Evolutionary conservation across 2,329 filamentous ascomycete genomes (phyloP), one percentile per base, ranked within the genome.

Genomic region (Clarireedia paspali): DNA sequence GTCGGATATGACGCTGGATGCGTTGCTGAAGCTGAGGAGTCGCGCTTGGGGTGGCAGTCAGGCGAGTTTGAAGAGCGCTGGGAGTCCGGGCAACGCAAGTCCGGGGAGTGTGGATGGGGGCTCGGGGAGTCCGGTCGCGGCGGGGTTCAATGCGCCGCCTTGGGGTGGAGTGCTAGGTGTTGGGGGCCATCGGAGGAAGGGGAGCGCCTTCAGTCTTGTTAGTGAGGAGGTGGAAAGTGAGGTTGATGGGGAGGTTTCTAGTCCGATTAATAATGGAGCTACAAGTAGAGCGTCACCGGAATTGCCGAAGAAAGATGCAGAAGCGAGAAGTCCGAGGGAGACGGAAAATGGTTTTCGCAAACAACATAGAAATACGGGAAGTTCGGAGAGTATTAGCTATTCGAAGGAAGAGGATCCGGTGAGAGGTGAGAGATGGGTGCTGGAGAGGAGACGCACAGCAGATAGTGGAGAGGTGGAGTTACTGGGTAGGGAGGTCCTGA

Each of bases 41-140:
- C 84, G 81, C 50, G 86, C 90, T 0, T 96, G 89, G 81, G 89
- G 89, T 24, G 87, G 88, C 4, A 94, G 89, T 56, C 87, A 89
- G 64, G 83, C 79, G 1, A 92, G 88, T 64, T 72, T 91, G 5
- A 76, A 77, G 51, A 87, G 80, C 61, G 71, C 59, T 47, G 60
- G 53, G 9, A 87, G 81, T 60, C 72, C 63, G 50, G 60, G 53
- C 3, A 50, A 55, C 26, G 53, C 46, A 12, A 50, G 45, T 36
- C 51, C 26, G 64, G 57, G 50, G 50, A 60, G 34, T 58, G 59
- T 49, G 60, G 57, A 40, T 34, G 54, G 56, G 45, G 65, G 65
- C 23, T 66, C 63, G 56, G 52, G 50, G 2, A 66, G 63, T 49
- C 67, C 67, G 6, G 56, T 62, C 5, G 30, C 10, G 30, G 30